These are phyloP conservation scores for Aspergillaceae sp. DNA, from an alignment of 2,329 filamentous ascomycete species.

Conservation along the genomic window DNA sequence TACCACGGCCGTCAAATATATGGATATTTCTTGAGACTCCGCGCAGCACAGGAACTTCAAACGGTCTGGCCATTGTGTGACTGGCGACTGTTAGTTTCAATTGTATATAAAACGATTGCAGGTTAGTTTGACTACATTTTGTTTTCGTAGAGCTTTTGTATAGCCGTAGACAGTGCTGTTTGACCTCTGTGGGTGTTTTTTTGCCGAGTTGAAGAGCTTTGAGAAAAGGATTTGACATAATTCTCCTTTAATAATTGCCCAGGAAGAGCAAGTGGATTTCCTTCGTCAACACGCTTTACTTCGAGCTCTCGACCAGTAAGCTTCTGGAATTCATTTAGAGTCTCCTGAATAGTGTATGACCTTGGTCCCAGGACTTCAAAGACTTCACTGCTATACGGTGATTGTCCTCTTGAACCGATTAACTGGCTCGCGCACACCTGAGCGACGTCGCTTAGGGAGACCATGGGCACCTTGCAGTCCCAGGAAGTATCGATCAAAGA, in stretches of 20 bases:
- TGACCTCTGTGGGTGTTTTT: too few relatives aligned
- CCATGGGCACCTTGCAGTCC: constrained; percentile 10
- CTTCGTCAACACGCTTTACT: constrained; percentile 4
- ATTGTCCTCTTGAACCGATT: background rate
- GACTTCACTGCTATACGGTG: constrained; percentile 3
- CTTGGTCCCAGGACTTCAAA: constrained; percentile 8
- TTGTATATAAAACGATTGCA: too few relatives aligned
- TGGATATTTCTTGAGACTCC: background rate
- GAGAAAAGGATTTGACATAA: too few relatives aligned
- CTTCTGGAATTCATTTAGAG: constrained; percentile 5
- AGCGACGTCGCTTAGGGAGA: constrained; percentile 8
- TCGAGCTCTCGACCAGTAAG: constrained; percentile 6
- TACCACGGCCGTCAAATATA: background rate
- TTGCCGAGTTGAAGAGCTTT: too few relatives aligned
- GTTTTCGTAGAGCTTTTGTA: too few relatives aligned
- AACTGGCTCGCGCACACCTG: constrained; percentile 2
- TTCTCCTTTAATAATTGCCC: too few relatives aligned
- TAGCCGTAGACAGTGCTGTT: too few relatives aligned
- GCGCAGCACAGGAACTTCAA: background rate
- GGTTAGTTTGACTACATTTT: too few relatives aligned
- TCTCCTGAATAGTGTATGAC: constrained; percentile 5
- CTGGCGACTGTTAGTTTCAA: too few relatives aligned
- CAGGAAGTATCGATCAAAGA: constrained; percentile 6
- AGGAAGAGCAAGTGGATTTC: background rate
- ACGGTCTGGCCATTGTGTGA: too few relatives aligned